Conservation (phyloP, 345 rosid species). For the Trapa bicornis region DNA sequence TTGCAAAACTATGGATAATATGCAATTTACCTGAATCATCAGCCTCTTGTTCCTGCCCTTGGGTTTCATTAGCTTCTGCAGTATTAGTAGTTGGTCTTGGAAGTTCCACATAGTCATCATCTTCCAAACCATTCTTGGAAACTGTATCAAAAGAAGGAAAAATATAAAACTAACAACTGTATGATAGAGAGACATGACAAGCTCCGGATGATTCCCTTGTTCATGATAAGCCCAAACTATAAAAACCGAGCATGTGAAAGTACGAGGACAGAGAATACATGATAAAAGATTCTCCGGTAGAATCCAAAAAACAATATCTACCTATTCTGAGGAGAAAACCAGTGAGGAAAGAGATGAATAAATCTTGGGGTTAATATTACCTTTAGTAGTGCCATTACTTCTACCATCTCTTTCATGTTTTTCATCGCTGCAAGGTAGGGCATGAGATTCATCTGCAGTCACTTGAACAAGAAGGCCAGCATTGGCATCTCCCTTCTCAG, state of each 20-base stretch:
- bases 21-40: conserved; percentile 10
- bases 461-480: conserved; percentile 1
- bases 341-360: background rate
- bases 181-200: too few species aligned
- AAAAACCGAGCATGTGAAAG: background rate
- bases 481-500: conserved; percentile 1
- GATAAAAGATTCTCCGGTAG: background rate
- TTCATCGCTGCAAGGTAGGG: background rate
- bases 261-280: background rate
- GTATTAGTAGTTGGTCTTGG: conserved; percentile 13
- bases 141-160: conserved; percentile 9
- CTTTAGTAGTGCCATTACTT: conserved; percentile 5
- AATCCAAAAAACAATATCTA: background rate
- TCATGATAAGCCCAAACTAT: too few species aligned
- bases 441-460: background rate
- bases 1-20: background rate
- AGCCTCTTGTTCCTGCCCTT: conserved; percentile 16
- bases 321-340: background rate
- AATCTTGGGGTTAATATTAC: conserved; percentile 2
- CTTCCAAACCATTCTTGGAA: conserved; percentile 21
- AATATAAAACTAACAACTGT: background rate
- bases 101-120: conserved; percentile 20
- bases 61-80: conserved; percentile 15
- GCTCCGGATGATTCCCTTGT: too few species aligned
- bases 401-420: conserved; percentile 3